These are phyloP conservation scores for Yamadazyma scolyti DNA, from an alignment of 805 yeast species.

Conservation along the genomic window DNA sequence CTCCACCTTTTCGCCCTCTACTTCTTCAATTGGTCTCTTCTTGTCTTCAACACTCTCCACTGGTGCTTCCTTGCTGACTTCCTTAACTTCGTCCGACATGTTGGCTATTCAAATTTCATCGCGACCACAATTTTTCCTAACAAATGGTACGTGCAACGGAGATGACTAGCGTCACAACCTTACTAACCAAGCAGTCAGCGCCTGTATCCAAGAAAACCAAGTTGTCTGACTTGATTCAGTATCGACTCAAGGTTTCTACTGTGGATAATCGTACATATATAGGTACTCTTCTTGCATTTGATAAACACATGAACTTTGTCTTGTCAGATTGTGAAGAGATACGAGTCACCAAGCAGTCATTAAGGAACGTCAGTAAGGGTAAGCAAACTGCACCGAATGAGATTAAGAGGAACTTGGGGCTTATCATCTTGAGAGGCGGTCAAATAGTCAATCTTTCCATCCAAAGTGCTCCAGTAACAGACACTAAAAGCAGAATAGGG, in stretches of 20 bases:
- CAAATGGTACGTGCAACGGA: too few species aligned
- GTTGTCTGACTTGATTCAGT: conserved; percentile 66
- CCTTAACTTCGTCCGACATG: conserved; percentile 5
- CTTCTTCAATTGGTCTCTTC: conserved; percentile 9
- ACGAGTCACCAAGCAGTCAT: conserved; percentile 64
- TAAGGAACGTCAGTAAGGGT: conserved; percentile 24
- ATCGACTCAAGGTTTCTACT: conserved; percentile 68
- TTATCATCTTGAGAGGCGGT: conserved; percentile 84
- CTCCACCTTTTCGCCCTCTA: conserved; percentile 1
- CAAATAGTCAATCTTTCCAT: conserved; percentile 70
- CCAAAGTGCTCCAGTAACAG: conserved; percentile 56
- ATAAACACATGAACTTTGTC: conserved; percentile 83
- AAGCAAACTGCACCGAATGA: conserved; percentile 31
- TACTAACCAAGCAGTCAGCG: conserved; percentile 11
- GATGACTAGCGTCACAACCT: too few species aligned
- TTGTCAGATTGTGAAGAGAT: conserved; percentile 81
- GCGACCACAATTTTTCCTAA: conserved; percentile 3
- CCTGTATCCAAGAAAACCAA: conserved; percentile 33
- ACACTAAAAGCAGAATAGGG: conserved; percentile 27
- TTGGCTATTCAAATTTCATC: background rate
- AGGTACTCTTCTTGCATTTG: conserved; percentile 85
- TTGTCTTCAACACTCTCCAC: conserved; percentile 3
- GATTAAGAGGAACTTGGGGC: conserved; percentile 66
- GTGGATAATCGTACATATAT: conserved; percentile 73
- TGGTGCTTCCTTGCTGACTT: background rate